phyloP scores from a whole-genome alignment of 257 asterid genomes.

The Przewalskia tangutica region DNA sequence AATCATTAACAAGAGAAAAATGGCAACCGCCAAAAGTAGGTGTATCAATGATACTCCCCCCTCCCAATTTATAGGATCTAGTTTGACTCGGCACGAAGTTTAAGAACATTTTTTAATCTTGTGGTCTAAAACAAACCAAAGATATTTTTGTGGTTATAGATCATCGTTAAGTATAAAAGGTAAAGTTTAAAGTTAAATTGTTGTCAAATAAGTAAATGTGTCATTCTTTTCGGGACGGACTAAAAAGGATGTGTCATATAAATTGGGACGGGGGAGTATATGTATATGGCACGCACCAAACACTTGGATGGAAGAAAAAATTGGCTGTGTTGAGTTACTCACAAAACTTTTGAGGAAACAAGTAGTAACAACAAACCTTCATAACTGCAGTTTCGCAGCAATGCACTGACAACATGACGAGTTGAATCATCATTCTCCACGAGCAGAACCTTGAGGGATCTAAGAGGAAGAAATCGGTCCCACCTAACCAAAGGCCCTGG shows the following conservation, averaged over 20 bases:
- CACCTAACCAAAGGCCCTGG: slow-evolving; percentile 31
- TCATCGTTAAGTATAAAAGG: no score
- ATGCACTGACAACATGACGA: slow-evolving; percentile 45
- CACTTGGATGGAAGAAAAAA: background rate
- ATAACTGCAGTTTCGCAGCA: slow-evolving; percentile 46
- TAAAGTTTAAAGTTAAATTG: no score
- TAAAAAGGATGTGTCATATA: no score
- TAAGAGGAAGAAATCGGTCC: slow-evolving; percentile 49
- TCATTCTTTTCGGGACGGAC: no score
- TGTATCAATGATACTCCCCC: background rate
- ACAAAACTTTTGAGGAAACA: background rate
- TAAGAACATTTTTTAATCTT: no score
- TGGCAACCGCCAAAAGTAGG: background rate
- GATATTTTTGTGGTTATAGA: no score
- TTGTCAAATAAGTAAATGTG: no score
- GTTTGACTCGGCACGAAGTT: background rate
- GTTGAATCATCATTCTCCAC: slow-evolving; percentile 52
- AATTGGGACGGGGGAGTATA: background rate
- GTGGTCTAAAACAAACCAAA: no score
- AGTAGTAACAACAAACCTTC: slow-evolving; percentile 23
- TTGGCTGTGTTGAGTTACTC: background rate
- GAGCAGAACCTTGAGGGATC: slow-evolving; percentile 42
- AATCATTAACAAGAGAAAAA: background rate
- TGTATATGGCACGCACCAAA: background rate
- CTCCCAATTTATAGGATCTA: no score